Evolutionary conservation across 1,284 basidiomycete genomes (phyloP).

Genomic region (Sanghuangporus baumii): DNA sequence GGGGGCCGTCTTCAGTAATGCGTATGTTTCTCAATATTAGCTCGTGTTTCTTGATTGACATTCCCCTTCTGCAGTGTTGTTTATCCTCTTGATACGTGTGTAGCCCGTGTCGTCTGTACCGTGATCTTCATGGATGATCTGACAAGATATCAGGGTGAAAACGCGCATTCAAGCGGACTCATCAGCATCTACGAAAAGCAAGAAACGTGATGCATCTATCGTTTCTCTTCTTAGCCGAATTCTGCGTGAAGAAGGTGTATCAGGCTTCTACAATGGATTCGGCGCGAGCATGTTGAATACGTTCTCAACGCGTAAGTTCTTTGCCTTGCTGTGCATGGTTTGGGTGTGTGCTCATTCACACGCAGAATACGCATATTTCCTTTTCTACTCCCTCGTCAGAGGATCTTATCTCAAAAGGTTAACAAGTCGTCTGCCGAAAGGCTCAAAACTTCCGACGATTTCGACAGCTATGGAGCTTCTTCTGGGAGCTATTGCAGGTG

Average conservation of each 20-base stretch:
- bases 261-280: constrained; percentile 90
- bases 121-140: constrained; percentile 9
- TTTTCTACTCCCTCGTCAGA: constrained; percentile 94
- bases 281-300: constrained; percentile 98
- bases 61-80: constrained; percentile 55
- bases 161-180: constrained; percentile 84
- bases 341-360: not conserved
- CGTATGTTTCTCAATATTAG: constrained; percentile 50
- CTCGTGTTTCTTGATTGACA: not conserved
- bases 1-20: constrained; percentile 89
- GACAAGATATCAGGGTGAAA: constrained; percentile 63
- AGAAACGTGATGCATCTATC: constrained; percentile 56
- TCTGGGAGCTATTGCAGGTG: constrained; percentile 90
- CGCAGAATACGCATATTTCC: constrained; percentile 95
- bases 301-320: constrained; percentile 85
- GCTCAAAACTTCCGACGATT: constrained; percentile 53
- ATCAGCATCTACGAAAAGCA: constrained; percentile 38
- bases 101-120: not conserved
- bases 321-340: too few species aligned
- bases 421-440: constrained; percentile 46
- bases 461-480: constrained; percentile 81
- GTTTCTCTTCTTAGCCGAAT: constrained; percentile 63
- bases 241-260: constrained; percentile 72
- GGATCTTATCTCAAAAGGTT: constrained; percentile 75
- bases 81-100: constrained; percentile 86